phyloP scores from a whole-genome alignment of 2,329 filamentous ascomycete genomes.

The Thyridium curvatum region DNA sequence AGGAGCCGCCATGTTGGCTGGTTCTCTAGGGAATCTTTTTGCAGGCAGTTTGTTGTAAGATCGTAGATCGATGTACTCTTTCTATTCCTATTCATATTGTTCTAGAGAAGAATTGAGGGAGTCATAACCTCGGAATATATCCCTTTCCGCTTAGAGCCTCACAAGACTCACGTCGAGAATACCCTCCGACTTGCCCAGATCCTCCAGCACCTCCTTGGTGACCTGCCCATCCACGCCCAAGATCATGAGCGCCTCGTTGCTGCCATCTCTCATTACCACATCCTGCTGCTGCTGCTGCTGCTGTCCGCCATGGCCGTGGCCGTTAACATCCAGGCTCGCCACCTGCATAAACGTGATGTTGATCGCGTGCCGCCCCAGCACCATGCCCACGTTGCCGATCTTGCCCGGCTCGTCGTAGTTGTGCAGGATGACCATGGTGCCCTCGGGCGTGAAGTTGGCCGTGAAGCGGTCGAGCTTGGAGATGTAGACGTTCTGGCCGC shows the following conservation, averaged over 20 bases:
- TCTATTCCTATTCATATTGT: too few relatives aligned
- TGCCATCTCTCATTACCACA: conserved; percentile 19
- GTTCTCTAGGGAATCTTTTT: too few relatives aligned
- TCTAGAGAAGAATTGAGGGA: too few relatives aligned
- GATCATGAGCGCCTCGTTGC: conserved; percentile 75
- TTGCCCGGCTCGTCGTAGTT: conserved; percentile 80
- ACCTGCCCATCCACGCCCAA: conserved; percentile 65
- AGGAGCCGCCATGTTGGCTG: too few relatives aligned
- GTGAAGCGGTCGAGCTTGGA: conserved; percentile 67
- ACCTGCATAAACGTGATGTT: conserved; percentile 82
- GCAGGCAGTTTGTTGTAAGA: too few relatives aligned
- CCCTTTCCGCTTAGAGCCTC: conserved; percentile 21
- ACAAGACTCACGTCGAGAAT: conserved; percentile 51
- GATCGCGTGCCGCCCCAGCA: conserved; percentile 62
- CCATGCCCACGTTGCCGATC: conserved; percentile 71
- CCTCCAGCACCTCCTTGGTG: conserved; percentile 45
- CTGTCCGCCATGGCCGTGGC: conserved; percentile 6
- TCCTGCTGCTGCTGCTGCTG: conserved; percentile 13
- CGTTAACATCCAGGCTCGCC: conserved; percentile 40
- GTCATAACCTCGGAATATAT: too few relatives aligned
- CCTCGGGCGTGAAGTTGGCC: conserved; percentile 66
- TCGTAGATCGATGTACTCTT: too few relatives aligned
- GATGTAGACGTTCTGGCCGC: conserved; percentile 60
- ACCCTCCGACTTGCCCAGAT: conserved; percentile 41
- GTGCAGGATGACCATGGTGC: conserved; percentile 69